These are phyloP conservation scores for Candida yuanshanica DNA, from an alignment of 805 yeast species.

Conservation along the genomic window DNA sequence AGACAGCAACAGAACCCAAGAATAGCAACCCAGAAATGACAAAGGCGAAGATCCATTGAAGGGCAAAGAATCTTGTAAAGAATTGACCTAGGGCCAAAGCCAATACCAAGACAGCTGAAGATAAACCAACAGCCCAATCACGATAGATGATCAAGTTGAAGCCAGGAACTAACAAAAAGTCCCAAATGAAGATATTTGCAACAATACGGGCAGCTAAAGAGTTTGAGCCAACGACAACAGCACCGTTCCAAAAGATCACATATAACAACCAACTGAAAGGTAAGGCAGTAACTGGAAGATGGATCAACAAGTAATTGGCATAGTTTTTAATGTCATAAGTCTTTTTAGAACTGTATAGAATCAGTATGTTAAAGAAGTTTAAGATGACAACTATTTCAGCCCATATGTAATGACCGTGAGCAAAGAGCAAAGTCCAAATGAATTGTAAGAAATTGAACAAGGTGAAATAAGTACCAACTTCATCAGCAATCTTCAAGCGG, in stretches of 20 bases:
- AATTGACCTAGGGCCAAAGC: constrained; percentile 71
- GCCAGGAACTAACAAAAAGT: constrained; percentile 60
- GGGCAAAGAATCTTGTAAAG: constrained; percentile 60
- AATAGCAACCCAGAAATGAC: constrained; percentile 54
- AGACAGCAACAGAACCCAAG: constrained; percentile 42
- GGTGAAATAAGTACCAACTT: constrained; percentile 58
- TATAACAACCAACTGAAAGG: constrained; percentile 74
- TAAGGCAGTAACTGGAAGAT: constrained; percentile 59
- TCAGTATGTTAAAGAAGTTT: constrained; percentile 55
- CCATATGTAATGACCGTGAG: constrained; percentile 49
- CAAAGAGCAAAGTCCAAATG: constrained; percentile 60
- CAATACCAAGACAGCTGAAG: constrained; percentile 50
- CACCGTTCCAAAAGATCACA: constrained; percentile 81
- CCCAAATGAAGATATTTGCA: constrained; percentile 76
- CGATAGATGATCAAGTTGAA: constrained; percentile 50
- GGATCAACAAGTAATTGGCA: constrained; percentile 50
- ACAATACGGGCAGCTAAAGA: constrained; percentile 56
- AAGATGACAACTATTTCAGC: constrained; percentile 52
- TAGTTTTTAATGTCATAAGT: constrained; percentile 52
- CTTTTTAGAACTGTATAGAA: constrained; percentile 47
- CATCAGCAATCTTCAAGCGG: constrained; percentile 19
- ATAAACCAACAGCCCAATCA: constrained; percentile 68
- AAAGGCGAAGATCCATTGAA: constrained; percentile 85
- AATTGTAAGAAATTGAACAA: constrained; percentile 55
- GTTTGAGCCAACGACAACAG: constrained; percentile 48